phyloP scores from a whole-genome alignment of 768 basidiomycete species.

The Lentinula sp. region DNA sequence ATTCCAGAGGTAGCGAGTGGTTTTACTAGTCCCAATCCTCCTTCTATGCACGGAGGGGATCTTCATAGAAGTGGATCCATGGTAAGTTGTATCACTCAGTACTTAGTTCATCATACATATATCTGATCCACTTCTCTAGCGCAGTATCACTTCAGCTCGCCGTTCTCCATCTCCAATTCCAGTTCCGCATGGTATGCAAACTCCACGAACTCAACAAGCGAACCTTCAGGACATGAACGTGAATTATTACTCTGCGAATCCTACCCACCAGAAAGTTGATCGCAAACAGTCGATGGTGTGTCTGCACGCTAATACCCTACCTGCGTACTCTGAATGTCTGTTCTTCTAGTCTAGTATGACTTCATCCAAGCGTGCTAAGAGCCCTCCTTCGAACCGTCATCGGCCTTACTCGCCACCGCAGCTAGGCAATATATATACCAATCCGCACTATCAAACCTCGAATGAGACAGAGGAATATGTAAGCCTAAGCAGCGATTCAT shows the following conservation, averaged over 20 bases:
- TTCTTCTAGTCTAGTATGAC: not conserved
- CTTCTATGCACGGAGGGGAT: constrained; percentile 14
- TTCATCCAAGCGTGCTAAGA: constrained; percentile 1
- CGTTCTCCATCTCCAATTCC: not conserved
- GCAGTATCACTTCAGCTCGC: not conserved
- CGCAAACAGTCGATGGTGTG: constrained; percentile 2
- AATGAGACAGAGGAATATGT: not conserved
- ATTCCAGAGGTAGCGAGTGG: constrained; percentile 51
- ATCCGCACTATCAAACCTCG: constrained; percentile 1
- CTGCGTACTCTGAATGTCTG: not conserved
- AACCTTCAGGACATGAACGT: not conserved
- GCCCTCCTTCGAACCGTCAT: not conserved
- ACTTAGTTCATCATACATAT: not conserved
- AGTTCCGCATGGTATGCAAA: not conserved
- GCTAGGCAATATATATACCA: not conserved
- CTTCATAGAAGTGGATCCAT: constrained; percentile 27
- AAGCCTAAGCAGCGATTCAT: not conserved
- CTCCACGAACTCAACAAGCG: not conserved
- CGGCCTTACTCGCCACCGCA: not conserved
- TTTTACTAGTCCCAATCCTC: constrained; percentile 29
- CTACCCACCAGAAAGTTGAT: not conserved
- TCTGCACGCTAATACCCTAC: not conserved
- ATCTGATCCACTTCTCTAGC: not conserved
- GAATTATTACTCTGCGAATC: not conserved
- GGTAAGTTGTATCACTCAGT: constrained; percentile 18